A percentile compares a stretch with the other conserved stretches of the same genome.
phyloP scores from a whole-genome alignment of 1,284 basidiomycete genomes.

The Cystobasidiaceae sp. region DNA sequence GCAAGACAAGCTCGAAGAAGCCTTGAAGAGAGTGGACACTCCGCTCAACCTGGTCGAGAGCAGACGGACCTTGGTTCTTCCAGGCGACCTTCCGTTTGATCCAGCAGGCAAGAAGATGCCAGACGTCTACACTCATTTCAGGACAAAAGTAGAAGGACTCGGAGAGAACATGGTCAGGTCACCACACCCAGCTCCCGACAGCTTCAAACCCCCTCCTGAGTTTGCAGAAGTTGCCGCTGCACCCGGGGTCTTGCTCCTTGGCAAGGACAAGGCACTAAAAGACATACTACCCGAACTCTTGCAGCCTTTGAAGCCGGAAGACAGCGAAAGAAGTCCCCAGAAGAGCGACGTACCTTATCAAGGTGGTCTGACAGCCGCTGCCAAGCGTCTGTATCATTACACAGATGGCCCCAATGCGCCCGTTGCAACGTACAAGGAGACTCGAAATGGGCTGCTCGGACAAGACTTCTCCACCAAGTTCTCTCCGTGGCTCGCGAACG shows the following conservation, averaged over 20 bases:
- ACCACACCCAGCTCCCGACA: slow-evolving; percentile 30
- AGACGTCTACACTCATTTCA: slow-evolving; percentile 53
- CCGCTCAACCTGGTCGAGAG: slow-evolving; percentile 40
- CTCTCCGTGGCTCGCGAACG: slow-evolving; percentile 53
- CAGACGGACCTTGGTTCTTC: slow-evolving; percentile 42
- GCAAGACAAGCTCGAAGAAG: slow-evolving; percentile 18
- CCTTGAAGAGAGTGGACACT: slow-evolving; percentile 46
- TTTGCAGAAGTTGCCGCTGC: slow-evolving; percentile 1
- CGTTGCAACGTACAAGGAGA: slow-evolving; percentile 53
- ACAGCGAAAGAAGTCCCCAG: slow-evolving; percentile 2
- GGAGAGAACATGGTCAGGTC: slow-evolving; percentile 45
- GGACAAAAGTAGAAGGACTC: slow-evolving; percentile 51
- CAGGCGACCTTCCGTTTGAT: slow-evolving; percentile 50
- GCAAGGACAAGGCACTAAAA: neutral
- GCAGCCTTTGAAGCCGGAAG: slow-evolving; percentile 13
- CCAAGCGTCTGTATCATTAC: slow-evolving; percentile 49
- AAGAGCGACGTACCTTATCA: slow-evolving; percentile 50
- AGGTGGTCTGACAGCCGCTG: slow-evolving; percentile 50
- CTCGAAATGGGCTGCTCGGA: slow-evolving; percentile 55
- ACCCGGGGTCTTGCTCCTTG: neutral
- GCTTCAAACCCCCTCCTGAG: slow-evolving; percentile 45
- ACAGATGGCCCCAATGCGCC: slow-evolving; percentile 45
- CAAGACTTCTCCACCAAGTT: slow-evolving; percentile 55
- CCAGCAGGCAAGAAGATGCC: slow-evolving; percentile 47
- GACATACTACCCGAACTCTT: slow-evolving; percentile 6